These are phyloP conservation scores for Fusarium subtropicale DNA, from an alignment of 2,329 filamentous ascomycete species.

Conservation along the genomic window DNA sequence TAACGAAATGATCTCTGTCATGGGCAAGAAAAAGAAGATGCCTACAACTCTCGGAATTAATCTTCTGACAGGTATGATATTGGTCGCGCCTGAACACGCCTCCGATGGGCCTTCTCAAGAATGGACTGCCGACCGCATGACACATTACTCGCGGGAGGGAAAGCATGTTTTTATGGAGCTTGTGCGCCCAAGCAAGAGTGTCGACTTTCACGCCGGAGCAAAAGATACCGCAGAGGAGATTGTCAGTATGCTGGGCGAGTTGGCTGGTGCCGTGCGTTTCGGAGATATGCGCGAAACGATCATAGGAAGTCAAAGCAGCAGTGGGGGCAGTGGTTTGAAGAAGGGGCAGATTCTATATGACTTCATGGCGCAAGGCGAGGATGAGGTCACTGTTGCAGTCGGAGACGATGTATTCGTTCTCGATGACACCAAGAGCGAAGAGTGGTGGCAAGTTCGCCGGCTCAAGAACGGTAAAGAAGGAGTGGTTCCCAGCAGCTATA, in stretches of 20 bases:
- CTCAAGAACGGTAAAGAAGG: slow-evolving; percentile 94
- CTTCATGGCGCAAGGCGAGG: slow-evolving; percentile 95
- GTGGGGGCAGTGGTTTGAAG: slow-evolving; percentile 62
- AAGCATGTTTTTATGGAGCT: slow-evolving; percentile 98
- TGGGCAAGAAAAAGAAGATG: slow-evolving; percentile 98
- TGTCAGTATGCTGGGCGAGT: slow-evolving; percentile 85
- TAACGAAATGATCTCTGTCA: slow-evolving; percentile 95
- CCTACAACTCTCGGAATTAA: slow-evolving; percentile 97
- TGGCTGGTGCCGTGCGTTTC: slow-evolving; percentile 86
- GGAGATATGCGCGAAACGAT: slow-evolving; percentile 88
- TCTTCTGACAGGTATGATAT: slow-evolving; percentile 84
- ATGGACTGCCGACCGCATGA: slow-evolving; percentile 94
- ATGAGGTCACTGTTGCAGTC: slow-evolving; percentile 91
- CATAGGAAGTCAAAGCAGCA: slow-evolving; percentile 75
- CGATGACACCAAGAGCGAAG: slow-evolving; percentile 91
- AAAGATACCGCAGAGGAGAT: slow-evolving; percentile 98
- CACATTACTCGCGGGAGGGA: slow-evolving; percentile 97
- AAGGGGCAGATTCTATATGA: slow-evolving; percentile 92
- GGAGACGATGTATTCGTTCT: slow-evolving; percentile 92
- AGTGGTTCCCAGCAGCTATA: slow-evolving; percentile 95
- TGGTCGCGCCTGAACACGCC: slow-evolving; percentile 88
- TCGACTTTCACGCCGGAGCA: slow-evolving; percentile 96
- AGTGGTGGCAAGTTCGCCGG: slow-evolving; percentile 97
- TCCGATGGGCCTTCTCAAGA: slow-evolving; percentile 87
- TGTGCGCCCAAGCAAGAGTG: slow-evolving; percentile 89